These are phyloP conservation scores for Tephrocybe sp. DNA, from an alignment of 768 basidiomycete species.

Conservation along the genomic window DNA sequence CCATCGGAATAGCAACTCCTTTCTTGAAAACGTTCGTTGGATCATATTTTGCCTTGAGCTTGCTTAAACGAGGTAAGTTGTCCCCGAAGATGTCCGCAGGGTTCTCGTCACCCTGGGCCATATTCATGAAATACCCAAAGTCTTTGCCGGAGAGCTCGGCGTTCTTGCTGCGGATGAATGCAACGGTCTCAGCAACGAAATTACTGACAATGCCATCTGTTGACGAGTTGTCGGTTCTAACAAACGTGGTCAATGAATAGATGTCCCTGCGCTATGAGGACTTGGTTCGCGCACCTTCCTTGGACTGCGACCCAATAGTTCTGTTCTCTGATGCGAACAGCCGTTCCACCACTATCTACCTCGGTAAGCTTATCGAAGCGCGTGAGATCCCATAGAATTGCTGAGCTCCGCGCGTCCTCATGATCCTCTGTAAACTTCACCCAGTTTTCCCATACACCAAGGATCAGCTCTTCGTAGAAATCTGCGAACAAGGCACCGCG, in stretches of 20 bases:
- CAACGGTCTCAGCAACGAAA: neutral
- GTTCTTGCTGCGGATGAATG: slow-evolving; percentile 7
- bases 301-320: slow-evolving; percentile 11
- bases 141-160: slow-evolving; percentile 5
- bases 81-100: slow-evolving; percentile 26
- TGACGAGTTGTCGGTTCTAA: neutral
- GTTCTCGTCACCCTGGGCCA: slow-evolving; percentile 22
- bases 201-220: slow-evolving; percentile 3
- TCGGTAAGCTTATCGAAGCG: slow-evolving; percentile 16
- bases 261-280: neutral
- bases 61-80: slow-evolving; percentile 23
- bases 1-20: neutral
- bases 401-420: slow-evolving; percentile 7
- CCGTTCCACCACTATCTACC: slow-evolving; percentile 6
- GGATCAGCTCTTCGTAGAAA: slow-evolving; percentile 18
- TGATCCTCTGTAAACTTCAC: slow-evolving; percentile 19
- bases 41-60: slow-evolving; percentile 30
- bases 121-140: slow-evolving; percentile 12
- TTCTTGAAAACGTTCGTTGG: slow-evolving; percentile 25
- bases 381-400: slow-evolving; percentile 20
- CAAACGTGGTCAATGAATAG: too few relatives aligned
- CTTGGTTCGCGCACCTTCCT: slow-evolving; percentile 6
- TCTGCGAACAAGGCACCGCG: slow-evolving; percentile 20
- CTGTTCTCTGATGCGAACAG: slow-evolving; percentile 3
- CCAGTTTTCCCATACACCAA: slow-evolving; percentile 17